phyloP scores from a whole-genome alignment of 805 yeast species.

The Pichia nanzhaoensis region DNA sequence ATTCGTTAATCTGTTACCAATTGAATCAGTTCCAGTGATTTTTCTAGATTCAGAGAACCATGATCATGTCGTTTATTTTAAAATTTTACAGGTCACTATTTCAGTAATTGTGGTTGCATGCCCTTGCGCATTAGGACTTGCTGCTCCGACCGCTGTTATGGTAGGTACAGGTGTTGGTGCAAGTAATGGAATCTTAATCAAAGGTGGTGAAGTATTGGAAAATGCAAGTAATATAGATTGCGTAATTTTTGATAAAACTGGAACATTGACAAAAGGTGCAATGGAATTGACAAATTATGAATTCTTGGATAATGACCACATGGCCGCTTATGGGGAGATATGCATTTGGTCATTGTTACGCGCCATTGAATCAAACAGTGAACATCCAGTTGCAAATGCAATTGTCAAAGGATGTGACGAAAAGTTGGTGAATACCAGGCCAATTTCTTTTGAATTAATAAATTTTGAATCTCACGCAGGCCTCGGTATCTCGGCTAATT shows the following conservation, averaged over 20 bases:
- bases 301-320: slow-evolving; percentile 12
- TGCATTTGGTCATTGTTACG: slow-evolving; percentile 46
- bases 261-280: slow-evolving; percentile 83
- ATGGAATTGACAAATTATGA: slow-evolving; percentile 41
- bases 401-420: slow-evolving; percentile 35
- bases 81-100: slow-evolving; percentile 63
- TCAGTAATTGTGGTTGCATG: slow-evolving; percentile 96
- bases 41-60: slow-evolving; percentile 21
- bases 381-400: slow-evolving; percentile 85
- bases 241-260: slow-evolving; percentile 90
- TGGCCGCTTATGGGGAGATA: slow-evolving; percentile 20
- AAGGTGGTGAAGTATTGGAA: slow-evolving; percentile 89
- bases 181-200: slow-evolving; percentile 76
- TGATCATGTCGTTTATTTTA: slow-evolving; percentile 18
- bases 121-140: slow-evolving; percentile 96
- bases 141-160: slow-evolving; percentile 98
- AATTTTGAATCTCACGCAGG: slow-evolving; percentile 38
- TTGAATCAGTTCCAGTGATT: slow-evolving; percentile 20
- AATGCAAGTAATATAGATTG: slow-evolving; percentile 55
- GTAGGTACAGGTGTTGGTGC: slow-evolving; percentile 99
- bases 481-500: slow-evolving; percentile 34
- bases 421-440: slow-evolving; percentile 1
- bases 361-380: slow-evolving; percentile 60
- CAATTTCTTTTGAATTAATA: slow-evolving; percentile 21
- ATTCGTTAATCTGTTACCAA: slow-evolving; percentile 22